Conservation (phyloP, 352 stramenopile species). For the Phytophthora citrophthora region DNA sequence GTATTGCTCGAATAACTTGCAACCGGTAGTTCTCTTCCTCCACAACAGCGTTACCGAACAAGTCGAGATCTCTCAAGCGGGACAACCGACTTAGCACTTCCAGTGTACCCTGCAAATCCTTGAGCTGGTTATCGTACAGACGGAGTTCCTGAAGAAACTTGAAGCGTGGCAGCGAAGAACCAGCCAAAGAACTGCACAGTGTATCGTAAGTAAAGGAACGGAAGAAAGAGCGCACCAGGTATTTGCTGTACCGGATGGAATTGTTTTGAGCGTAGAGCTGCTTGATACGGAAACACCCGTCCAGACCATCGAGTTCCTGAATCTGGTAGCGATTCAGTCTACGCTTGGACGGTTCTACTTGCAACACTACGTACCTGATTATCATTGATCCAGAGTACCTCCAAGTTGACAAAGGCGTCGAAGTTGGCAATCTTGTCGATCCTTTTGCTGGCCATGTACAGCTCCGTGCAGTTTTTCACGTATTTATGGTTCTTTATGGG, state of each 20-base stretch:
- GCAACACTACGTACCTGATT: slow-evolving; percentile 57
- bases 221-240: not conserved
- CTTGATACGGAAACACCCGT: slow-evolving; percentile 90
- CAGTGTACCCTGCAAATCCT: slow-evolving; percentile 67
- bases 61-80: slow-evolving; percentile 77
- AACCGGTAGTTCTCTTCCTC: slow-evolving; percentile 89
- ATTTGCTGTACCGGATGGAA: slow-evolving; percentile 47
- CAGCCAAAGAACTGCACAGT: slow-evolving; percentile 45
- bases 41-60: slow-evolving; percentile 83
- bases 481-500: slow-evolving; percentile 92
- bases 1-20: slow-evolving; percentile 77
- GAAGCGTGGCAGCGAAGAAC: slow-evolving; percentile 63
- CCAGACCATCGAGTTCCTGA: slow-evolving; percentile 65
- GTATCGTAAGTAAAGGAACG: not conserved
- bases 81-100: slow-evolving; percentile 57
- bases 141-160: slow-evolving; percentile 85
- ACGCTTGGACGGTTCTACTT: not conserved
- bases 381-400: slow-evolving; percentile 91
- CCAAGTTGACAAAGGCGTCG: slow-evolving; percentile 88
- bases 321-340: slow-evolving; percentile 38
- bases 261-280: slow-evolving; percentile 91
- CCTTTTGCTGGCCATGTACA: slow-evolving; percentile 79
- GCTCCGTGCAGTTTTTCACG: slow-evolving; percentile 89
- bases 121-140: slow-evolving; percentile 83
- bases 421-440: slow-evolving; percentile 88